phyloP scores from a whole-genome alignment of 371 early-diverging fungal species.

The Amoeboaphelidium protococcarum region DNA sequence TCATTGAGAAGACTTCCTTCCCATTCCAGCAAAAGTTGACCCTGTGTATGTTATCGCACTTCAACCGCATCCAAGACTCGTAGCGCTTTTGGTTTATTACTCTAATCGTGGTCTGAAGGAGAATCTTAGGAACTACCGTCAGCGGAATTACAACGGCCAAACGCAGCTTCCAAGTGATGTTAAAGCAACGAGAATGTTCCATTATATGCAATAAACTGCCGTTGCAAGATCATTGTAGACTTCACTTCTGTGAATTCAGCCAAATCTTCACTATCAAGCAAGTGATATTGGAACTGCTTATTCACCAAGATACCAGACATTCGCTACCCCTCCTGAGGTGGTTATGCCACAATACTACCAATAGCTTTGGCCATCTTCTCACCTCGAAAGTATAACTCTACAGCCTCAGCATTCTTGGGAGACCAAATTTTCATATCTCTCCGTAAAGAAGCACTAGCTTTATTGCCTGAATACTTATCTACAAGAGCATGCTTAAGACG shows the following conservation, averaged over 20 bases:
- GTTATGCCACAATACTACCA: conserved; percentile 43
- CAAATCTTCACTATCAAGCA: conserved; percentile 50
- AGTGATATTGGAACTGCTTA: conserved; percentile 60
- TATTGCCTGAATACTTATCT: conserved; percentile 49
- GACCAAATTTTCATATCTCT: conserved; percentile 71
- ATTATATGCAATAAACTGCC: conserved; percentile 42
- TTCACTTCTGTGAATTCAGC: conserved; percentile 47
- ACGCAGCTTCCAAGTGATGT: conserved; percentile 77
- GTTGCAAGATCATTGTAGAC: conserved; percentile 45
- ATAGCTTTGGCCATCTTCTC: conserved; percentile 82
- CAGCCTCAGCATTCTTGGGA: conserved; percentile 82
- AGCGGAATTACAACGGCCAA: conserved; percentile 43
- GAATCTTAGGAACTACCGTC: conserved; percentile 10
- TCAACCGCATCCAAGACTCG: background rate
- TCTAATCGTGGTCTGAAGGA: background rate
- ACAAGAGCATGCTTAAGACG: conserved; percentile 71
- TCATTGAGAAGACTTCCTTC: conserved; percentile 68
- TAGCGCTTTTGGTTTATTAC: background rate
- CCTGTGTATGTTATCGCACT: background rate
- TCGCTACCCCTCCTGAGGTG: conserved; percentile 30
- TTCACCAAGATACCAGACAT: conserved; percentile 58
- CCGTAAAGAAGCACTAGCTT: no score
- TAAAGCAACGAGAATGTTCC: conserved; percentile 47
- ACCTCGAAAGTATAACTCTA: conserved; percentile 73
- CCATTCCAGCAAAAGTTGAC: conserved; percentile 55